Conservation (phyloP, 1,139 yeast genomes). For the Debaryomyces psychrophilus region DNA sequence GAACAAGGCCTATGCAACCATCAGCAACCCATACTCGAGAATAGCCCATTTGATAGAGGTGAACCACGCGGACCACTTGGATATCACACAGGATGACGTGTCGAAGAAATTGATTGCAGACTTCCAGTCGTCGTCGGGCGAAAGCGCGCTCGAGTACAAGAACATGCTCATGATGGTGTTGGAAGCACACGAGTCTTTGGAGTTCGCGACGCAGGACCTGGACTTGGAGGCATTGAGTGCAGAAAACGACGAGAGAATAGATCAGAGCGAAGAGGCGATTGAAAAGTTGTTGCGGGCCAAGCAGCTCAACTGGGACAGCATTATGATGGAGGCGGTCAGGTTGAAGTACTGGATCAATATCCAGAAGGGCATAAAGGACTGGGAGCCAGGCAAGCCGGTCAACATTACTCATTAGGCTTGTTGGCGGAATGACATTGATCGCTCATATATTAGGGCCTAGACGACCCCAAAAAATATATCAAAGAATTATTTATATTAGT, state of each 20-base stretch:
- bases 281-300: slow-evolving; percentile 32
- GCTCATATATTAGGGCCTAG: not conserved
- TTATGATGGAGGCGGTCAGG: slow-evolving; percentile 68
- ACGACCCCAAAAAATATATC: not conserved
- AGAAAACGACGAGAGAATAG: slow-evolving; percentile 61
- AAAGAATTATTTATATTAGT: not conserved
- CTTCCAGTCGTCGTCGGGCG: slow-evolving; percentile 35
- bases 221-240: slow-evolving; percentile 57
- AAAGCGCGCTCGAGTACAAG: slow-evolving; percentile 49
- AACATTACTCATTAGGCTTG: slow-evolving; percentile 56
- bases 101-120: slow-evolving; percentile 39
- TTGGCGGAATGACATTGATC: not conserved
- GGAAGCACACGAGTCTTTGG: slow-evolving; percentile 78
- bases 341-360: slow-evolving; percentile 87
- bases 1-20: slow-evolving; percentile 74
- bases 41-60: slow-evolving; percentile 42
- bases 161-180: slow-evolving; percentile 70
- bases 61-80: slow-evolving; percentile 42
- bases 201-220: slow-evolving; percentile 58
- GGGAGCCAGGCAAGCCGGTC: slow-evolving; percentile 74
- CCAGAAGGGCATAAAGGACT: slow-evolving; percentile 70
- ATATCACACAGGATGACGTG: slow-evolving; percentile 44
- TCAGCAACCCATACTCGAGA: slow-evolving; percentile 71
- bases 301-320: slow-evolving; percentile 53
- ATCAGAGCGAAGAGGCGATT: slow-evolving; percentile 37